Conservation (phyloP, 2,329 filamentous ascomycete genomes). For the Fusarium guadeloupense region DNA sequence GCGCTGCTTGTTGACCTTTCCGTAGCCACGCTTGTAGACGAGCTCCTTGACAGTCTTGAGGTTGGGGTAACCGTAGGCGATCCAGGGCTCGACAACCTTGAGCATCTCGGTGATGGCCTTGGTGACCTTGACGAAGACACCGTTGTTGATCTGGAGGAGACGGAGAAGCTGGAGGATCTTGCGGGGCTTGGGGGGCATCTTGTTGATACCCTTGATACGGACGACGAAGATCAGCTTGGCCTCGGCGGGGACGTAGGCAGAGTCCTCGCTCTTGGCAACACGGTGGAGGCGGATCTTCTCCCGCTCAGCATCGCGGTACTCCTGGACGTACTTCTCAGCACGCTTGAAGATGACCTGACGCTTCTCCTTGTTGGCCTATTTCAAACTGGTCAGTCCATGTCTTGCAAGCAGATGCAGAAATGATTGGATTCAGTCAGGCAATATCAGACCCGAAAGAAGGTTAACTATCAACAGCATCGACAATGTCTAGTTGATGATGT, state of each 20-base stretch:
- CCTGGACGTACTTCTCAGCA: slow-evolving; percentile 99
- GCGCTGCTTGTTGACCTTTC: slow-evolving; percentile 98
- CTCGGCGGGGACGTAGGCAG: slow-evolving; percentile 94
- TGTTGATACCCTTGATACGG: slow-evolving; percentile 99
- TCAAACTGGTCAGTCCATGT: slow-evolving; percentile 51
- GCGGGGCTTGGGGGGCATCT: slow-evolving; percentile 99
- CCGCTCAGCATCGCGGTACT: slow-evolving; percentile 98
- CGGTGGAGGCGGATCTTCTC: slow-evolving; percentile 96
- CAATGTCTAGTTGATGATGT: slow-evolving; percentile 90
- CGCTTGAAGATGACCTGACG: slow-evolving; percentile 99
- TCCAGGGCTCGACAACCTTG: slow-evolving; percentile 98
- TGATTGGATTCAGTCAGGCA: slow-evolving; percentile 46
- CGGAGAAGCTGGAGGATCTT: slow-evolving; percentile 99
- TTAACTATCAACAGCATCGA: slow-evolving; percentile 98
- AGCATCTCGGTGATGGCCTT: slow-evolving; percentile 98
- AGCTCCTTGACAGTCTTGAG: slow-evolving; percentile 99
- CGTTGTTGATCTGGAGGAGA: slow-evolving; percentile 99
- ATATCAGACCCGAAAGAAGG: slow-evolving; percentile 99
- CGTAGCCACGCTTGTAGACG: slow-evolving; percentile 99
- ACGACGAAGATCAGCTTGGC: slow-evolving; percentile 96
- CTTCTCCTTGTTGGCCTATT: slow-evolving; percentile 97
- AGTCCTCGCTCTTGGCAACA: slow-evolving; percentile 89
- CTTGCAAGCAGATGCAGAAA: slow-evolving; percentile 24
- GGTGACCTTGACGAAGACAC: slow-evolving; percentile 96
- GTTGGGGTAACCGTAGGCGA: slow-evolving; percentile 99